Base-by-base conservation (phyloP, 2,329 filamentous ascomycete genomes). In the Diaporthe vexans region DNA sequence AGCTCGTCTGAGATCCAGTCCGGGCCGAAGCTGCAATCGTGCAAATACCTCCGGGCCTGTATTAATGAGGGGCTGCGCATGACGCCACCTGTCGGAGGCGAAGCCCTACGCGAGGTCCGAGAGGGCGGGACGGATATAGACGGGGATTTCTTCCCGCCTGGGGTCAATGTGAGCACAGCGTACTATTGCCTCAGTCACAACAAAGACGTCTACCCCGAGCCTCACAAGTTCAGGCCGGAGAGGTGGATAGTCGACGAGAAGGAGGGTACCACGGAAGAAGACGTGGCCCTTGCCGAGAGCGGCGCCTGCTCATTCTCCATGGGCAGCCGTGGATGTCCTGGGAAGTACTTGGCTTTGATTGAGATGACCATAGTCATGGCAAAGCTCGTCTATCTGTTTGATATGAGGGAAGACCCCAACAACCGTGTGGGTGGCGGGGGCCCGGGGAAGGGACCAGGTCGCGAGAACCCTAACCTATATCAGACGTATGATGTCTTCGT, bases 51-150 rank as follows among this genome's bases (percentile, higher is more conserved):
- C 13, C 75, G 76, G 3, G 79, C 79, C 0, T 77, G 78, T 1
- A 78, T 81, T 17, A 71, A 80, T 3, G 79, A 81, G 37, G 76
- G 72, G 0, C 65, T 81, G 4, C 76, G 79, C 1, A 63, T 80
- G 56, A 78, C 75, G 1, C 79, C 79, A 0, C 78, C 79, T 0
- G 67, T 74, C 10, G 35, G 21, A 0, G 48, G 52, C 6, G 67
- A 63, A 1, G 19, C 59, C 0, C 51, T 37, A 8, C 73, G 73
- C 10, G 57, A 71, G 15, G 73, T 74, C 19, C 21, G 46, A 21
- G 43, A 40, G 10, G 73, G 73, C 0, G 73, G 73, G 0, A 37
- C 40, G 11, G 58, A 65, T 4, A 58, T 74, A 4, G 67, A 74
- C n/a, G 73, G 73, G 11, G 33, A 43, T 0, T 72, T 40, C 17